Evolutionary conservation across 768 basidiomycete genomes (phyloP).

Genomic region (Agrocybe praecox): DNA sequence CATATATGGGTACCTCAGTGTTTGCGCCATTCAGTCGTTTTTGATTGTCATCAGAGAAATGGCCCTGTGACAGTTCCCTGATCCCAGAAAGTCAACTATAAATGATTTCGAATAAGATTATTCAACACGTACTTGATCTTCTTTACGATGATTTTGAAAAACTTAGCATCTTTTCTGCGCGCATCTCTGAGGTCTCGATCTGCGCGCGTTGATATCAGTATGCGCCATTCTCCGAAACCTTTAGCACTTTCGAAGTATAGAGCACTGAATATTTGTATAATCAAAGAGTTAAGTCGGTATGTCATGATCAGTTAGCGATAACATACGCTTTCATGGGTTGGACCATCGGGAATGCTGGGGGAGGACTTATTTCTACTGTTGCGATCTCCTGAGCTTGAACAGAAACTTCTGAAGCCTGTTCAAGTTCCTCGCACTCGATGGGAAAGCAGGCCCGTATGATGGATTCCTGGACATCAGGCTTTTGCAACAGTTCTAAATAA

Average conservation of each 20-base stretch:
- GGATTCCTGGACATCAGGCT: constrained; percentile 8
- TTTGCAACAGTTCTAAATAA: constrained; percentile 14
- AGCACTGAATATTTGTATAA: constrained; percentile 29
- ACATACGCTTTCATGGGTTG: constrained; percentile 58
- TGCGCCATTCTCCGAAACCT: constrained; percentile 67
- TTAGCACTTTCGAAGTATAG: constrained; percentile 59
- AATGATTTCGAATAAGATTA: neutral
- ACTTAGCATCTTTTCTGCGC: constrained; percentile 43
- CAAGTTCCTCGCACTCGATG: neutral
- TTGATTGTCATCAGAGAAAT: constrained; percentile 72
- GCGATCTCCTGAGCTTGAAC: neutral
- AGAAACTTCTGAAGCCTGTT: neutral
- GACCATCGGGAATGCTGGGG: constrained; percentile 37
- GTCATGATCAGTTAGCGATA: neutral
- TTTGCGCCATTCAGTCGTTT: constrained; percentile 51
- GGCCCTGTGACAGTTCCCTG: constrained; percentile 71
- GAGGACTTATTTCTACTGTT: neutral
- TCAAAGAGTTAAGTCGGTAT: neutral
- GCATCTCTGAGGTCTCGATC: constrained; percentile 50
- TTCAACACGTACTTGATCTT: constrained; percentile 59
- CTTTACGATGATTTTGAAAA: constrained; percentile 59
- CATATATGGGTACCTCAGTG: constrained; percentile 59
- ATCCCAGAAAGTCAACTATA: neutral
- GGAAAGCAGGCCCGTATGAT: constrained; percentile 1
- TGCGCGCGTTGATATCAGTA: constrained; percentile 56